These are phyloP conservation scores for Limonium bicolor DNA, from an alignment of 148 eudicot genomes.

Conservation along the genomic window DNA sequence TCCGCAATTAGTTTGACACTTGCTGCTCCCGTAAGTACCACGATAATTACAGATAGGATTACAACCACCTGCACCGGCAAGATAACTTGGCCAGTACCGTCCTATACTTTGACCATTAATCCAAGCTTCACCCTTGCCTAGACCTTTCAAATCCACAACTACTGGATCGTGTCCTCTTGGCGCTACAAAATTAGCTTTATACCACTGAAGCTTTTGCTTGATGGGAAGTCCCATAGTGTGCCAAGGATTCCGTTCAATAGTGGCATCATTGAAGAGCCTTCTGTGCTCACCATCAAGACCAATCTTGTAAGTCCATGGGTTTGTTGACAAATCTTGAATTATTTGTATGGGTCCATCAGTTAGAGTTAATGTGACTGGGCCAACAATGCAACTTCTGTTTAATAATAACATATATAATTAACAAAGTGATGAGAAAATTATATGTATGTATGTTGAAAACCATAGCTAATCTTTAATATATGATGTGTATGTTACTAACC, in stretches of 20 bases:
- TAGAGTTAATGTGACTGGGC: conserved; percentile 33
- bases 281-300: conserved; percentile 14
- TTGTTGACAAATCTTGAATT: conserved; percentile 22
- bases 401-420: conserved; percentile 37
- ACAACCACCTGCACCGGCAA: conserved; percentile 6
- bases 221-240: background rate
- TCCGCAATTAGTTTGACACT: conserved; percentile 14
- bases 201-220: background rate
- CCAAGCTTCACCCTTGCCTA: conserved; percentile 68
- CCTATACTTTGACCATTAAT: conserved; percentile 54
- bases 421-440: no score
- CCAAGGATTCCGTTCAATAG: background rate
- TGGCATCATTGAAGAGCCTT: background rate
- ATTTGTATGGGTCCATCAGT: conserved; percentile 22
- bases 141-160: conserved; percentile 37
- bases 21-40: conserved; percentile 4
- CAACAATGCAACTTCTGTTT: conserved; percentile 20
- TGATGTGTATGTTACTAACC: no score
- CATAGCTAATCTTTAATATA: no score
- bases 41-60: conserved; percentile 14
- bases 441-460: no score
- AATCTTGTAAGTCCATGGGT: conserved; percentile 34
- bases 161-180: conserved; percentile 31
- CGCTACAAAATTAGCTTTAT: conserved; percentile 23
- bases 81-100: conserved; percentile 28